Percentiles rank a stretch among this genome's conserved stretches.
These are phyloP conservation scores for Solanum dulcamara DNA, from an alignment of 257 asterid genomes.

Conservation along the genomic window DNA sequence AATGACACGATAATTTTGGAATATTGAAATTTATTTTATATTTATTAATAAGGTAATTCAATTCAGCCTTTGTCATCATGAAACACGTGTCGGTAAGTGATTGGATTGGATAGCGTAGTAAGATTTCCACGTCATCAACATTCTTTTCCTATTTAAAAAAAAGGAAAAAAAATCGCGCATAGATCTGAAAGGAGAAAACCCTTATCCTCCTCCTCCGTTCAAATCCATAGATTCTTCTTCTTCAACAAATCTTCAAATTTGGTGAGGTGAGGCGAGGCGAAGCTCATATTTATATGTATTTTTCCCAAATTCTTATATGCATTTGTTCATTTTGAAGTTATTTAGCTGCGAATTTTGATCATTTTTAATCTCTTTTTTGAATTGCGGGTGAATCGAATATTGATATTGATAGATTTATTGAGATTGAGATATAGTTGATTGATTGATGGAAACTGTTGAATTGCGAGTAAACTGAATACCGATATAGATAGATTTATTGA, in stretches of 20 bases:
- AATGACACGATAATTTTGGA: too few species aligned
- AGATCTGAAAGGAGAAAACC: background rate
- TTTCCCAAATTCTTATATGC: background rate
- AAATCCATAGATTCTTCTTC: too few species aligned
- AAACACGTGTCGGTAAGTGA: background rate
- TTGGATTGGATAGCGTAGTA: background rate
- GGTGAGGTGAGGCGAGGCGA: too few species aligned
- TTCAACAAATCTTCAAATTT: too few species aligned
- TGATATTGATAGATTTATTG: background rate
- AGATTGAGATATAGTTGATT: background rate
- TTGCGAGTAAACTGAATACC: background rate
- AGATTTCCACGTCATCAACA: background rate
- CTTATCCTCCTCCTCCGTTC: background rate
- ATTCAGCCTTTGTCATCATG: background rate
- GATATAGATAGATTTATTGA: background rate
- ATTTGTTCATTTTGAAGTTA: background rate
- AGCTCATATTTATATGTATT: background rate
- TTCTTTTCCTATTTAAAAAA: background rate
- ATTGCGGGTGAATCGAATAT: background rate
- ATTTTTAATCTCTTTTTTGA: background rate
- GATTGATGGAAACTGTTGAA: too few species aligned
- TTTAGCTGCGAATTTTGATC: background rate
- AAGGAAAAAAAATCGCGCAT: background rate
- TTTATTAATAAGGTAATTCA: background rate
- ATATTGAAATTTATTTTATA: too few species aligned